Conservation (phyloP, 192 early-diverging fungal species). For the Backusella sp. region DNA sequence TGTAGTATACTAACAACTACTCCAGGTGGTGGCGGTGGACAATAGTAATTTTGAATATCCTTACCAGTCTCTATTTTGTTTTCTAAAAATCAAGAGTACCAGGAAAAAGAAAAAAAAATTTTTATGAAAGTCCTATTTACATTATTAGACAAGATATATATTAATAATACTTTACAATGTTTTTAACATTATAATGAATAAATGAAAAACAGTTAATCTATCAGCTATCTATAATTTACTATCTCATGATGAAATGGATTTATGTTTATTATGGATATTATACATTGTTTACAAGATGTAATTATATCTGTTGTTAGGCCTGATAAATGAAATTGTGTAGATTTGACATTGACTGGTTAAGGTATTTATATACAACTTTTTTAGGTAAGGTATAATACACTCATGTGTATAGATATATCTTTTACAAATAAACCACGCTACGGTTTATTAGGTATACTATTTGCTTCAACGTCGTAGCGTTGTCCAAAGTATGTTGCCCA, state of each 20-base stretch:
- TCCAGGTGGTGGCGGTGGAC: neutral
- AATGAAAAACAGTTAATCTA: no score
- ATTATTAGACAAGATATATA: no score
- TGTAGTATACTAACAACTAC: neutral
- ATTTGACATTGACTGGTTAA: neutral
- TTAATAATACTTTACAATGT: no score
- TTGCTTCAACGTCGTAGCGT: neutral
- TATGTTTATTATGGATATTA: neutral
- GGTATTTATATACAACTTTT: neutral
- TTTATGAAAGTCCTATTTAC: neutral
- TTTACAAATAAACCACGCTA: neutral
- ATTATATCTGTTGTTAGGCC: no score
- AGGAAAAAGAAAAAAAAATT: neutral
- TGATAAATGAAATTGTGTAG: neutral
- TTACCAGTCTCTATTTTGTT: neutral
- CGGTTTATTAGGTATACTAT: neutral
- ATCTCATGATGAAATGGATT: no score
- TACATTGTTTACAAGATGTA: neutral
- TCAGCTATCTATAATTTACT: no score
- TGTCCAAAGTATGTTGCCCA: slow-evolving; percentile 12
- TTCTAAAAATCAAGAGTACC: neutral
- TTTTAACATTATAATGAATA: no score
- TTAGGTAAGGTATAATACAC: neutral
- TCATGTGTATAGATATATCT: neutral
- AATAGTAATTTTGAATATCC: neutral